phyloP scores from a whole-genome alignment of 2,329 filamentous ascomycete species.

The Neofusicoccum parvum region DNA sequence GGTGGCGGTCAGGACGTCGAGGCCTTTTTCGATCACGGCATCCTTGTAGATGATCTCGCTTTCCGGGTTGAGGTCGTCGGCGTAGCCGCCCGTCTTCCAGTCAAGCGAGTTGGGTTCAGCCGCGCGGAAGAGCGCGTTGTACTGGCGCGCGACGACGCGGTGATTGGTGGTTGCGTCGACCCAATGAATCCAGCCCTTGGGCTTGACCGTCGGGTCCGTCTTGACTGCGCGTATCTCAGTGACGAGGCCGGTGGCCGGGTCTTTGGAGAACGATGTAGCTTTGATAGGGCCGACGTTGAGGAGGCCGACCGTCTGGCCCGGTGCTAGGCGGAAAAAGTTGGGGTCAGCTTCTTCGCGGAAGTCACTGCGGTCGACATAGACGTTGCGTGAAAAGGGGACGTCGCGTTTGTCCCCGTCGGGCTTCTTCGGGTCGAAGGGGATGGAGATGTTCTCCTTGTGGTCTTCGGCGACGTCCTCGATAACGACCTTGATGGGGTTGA shows the following conservation, averaged over 20 bases:
- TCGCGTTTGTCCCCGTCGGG: conserved; percentile 64
- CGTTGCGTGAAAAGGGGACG: conserved; percentile 69
- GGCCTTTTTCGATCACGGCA: conserved; percentile 80
- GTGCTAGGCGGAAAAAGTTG: conserved; percentile 78
- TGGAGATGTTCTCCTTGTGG: conserved; percentile 63
- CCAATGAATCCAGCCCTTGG: conserved; percentile 79
- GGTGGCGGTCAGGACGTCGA: conserved; percentile 75
- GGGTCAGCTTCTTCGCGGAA: conserved; percentile 73
- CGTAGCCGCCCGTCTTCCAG: conserved; percentile 72
- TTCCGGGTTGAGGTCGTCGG: conserved; percentile 81
- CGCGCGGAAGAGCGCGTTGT: conserved; percentile 83
- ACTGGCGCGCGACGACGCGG: conserved; percentile 68
- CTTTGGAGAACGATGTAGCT: conserved; percentile 68
- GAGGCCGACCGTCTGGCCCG: conserved; percentile 73
- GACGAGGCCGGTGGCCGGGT: conserved; percentile 62
- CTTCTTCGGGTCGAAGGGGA: conserved; percentile 84
- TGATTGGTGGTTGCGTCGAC: conserved; percentile 68
- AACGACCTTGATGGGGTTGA: conserved; percentile 80
- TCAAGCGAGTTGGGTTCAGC: conserved; percentile 75
- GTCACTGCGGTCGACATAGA: conserved; percentile 83
- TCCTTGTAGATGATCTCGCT: conserved; percentile 78
- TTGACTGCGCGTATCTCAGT: conserved; percentile 68
- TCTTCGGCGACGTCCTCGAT: conserved; percentile 80
- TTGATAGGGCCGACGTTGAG: conserved; percentile 71
- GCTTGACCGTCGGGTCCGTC: conserved; percentile 67